phyloP scores from a whole-genome alignment of 2,329 filamentous ascomycete genomes.

The Colletotrichum sp. region DNA sequence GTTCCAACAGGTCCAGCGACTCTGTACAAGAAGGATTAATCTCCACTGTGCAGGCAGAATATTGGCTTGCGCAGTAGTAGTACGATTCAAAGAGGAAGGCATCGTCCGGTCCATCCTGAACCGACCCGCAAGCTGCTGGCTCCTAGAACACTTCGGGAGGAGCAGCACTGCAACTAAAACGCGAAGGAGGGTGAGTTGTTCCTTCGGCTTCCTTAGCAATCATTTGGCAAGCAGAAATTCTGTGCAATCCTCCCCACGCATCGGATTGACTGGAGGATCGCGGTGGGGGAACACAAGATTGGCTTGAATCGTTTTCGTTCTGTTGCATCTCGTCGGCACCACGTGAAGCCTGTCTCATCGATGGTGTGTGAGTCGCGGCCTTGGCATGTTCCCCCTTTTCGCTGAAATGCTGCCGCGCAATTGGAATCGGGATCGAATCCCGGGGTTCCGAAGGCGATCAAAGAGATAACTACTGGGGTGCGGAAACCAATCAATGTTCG shows the following conservation, averaged over 20 bases:
- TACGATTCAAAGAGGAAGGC: neutral
- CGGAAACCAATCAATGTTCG: neutral
- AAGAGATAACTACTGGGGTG: neutral
- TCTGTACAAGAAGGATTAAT: neutral
- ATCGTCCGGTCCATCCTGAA: neutral
- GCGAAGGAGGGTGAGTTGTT: neutral
- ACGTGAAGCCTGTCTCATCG: neutral
- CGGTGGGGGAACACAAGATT: neutral
- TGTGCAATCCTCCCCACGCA: neutral
- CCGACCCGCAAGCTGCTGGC: neutral
- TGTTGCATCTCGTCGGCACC: neutral
- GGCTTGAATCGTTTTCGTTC: neutral
- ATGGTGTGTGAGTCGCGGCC: neutral
- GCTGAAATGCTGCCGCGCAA: neutral
- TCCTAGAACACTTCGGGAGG: neutral
- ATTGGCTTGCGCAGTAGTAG: neutral
- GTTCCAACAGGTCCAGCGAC: neutral
- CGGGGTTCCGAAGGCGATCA: neutral
- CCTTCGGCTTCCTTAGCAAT: neutral
- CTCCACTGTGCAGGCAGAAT: neutral
- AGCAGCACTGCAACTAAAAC: neutral
- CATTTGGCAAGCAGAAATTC: neutral
- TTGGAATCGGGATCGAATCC: neutral
- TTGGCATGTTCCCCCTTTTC: neutral
- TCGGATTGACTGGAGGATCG: neutral